Conservation (phyloP, 176 grass and related monocot genomes). For the Echinochloa phyllopogon region DNA sequence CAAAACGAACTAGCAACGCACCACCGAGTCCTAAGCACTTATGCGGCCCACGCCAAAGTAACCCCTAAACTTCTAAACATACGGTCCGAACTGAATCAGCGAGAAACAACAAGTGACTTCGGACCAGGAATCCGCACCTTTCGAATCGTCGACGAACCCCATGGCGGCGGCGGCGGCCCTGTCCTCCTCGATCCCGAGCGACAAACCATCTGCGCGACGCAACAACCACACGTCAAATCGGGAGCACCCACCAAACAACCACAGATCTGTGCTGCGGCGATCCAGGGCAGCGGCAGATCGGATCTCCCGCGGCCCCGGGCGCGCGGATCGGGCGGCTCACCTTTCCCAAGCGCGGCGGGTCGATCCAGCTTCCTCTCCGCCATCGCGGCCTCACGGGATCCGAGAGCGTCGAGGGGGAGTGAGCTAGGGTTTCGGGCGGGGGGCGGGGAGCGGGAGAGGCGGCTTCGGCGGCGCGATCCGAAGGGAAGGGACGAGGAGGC, state of each 20-base stretch:
- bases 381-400: conserved; percentile 61
- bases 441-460: background rate
- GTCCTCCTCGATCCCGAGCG: conserved; percentile 82
- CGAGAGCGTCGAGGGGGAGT: conserved; percentile 28
- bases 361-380: conserved; percentile 86
- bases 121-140: conserved; percentile 54
- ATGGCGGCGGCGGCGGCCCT: conserved; percentile 62
- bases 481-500: background rate
- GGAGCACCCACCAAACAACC: conserved; percentile 16
- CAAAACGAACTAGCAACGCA: background rate
- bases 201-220: conserved; percentile 59
- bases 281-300: conserved; percentile 41
- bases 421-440: conserved; percentile 73
- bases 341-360: conserved; percentile 68
- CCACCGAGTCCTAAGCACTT: background rate
- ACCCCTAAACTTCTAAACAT: background rate
- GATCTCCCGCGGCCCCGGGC: conserved; percentile 22
- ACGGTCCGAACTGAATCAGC: background rate
- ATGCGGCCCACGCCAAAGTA: background rate
- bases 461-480: conserved; percentile 32
- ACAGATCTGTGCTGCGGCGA: conserved; percentile 43
- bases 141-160: conserved; percentile 83
- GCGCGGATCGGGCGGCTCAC: conserved; percentile 49
- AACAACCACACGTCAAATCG: conserved; percentile 54
- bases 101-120: background rate